phyloP scores from a whole-genome alignment of 768 basidiomycete species.

The Termitomyces eurrhizus region DNA sequence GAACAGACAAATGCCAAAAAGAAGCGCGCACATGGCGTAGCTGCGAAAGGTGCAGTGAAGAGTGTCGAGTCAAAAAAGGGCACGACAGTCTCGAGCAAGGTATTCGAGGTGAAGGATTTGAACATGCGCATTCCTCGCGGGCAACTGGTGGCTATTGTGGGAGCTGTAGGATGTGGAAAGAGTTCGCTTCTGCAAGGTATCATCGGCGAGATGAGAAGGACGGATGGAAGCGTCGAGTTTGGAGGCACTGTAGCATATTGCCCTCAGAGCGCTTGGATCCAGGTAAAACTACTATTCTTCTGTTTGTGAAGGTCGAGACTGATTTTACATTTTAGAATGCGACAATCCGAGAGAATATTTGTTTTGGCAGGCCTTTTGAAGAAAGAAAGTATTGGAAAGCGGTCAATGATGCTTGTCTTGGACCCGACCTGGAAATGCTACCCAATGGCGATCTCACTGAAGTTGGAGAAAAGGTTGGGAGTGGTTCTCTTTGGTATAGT shows the following conservation, averaged over 20 bases:
- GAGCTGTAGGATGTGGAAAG: constrained; percentile 73
- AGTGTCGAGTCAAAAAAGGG: constrained; percentile 27
- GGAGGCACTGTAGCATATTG: constrained; percentile 81
- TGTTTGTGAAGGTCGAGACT: constrained; percentile 3
- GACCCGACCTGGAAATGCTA: constrained; percentile 76
- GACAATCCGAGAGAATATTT: constrained; percentile 85
- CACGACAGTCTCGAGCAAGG: constrained; percentile 29
- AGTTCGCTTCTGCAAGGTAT: constrained; percentile 69
- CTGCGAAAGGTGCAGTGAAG: constrained; percentile 16
- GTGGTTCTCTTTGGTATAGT: not conserved
- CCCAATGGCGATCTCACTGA: constrained; percentile 77
- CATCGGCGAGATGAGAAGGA: constrained; percentile 80
- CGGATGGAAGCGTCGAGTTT: constrained; percentile 61
- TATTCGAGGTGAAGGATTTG: constrained; percentile 65
- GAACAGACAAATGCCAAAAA: constrained; percentile 28
- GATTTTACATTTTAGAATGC: constrained; percentile 47
- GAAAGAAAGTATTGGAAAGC: constrained; percentile 81
- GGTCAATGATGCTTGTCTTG: constrained; percentile 71
- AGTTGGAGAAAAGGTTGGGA: constrained; percentile 64
- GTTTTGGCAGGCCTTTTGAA: constrained; percentile 82
- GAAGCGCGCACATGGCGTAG: constrained; percentile 11
- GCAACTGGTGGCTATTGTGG: constrained; percentile 80
- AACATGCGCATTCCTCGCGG: constrained; percentile 70
- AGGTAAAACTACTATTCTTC: constrained; percentile 34
- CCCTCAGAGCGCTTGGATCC: constrained; percentile 89